Evolutionary conservation across 2,329 filamentous ascomycete species (phyloP).

Genomic region (Nigrospora oryzae): DNA sequence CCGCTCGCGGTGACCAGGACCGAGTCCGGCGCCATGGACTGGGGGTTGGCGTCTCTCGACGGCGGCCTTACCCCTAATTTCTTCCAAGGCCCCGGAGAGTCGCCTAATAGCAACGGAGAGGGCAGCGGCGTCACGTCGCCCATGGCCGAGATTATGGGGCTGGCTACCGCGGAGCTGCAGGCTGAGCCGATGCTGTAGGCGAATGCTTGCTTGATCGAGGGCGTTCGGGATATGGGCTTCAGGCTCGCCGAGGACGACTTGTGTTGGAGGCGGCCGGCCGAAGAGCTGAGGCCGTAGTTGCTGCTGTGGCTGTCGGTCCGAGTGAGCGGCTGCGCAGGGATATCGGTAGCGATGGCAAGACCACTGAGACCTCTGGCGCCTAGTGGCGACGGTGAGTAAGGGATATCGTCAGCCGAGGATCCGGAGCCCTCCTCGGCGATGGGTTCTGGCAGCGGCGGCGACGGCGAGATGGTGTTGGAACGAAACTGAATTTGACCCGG

Average conservation of each 20-base stretch:
- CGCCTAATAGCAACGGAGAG: slow-evolving; percentile 59
- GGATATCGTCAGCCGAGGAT: slow-evolving; percentile 7
- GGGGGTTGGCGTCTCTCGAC: slow-evolving; percentile 34
- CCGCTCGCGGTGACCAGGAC: slow-evolving; percentile 41
- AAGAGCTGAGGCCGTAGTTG: slow-evolving; percentile 22
- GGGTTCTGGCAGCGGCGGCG: slow-evolving; percentile 18
- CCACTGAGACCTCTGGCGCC: slow-evolving; percentile 7
- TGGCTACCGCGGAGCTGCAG: slow-evolving; percentile 61
- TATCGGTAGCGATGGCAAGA: slow-evolving; percentile 30
- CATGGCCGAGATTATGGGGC: slow-evolving; percentile 67
- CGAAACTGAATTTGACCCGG: slow-evolving; percentile 23
- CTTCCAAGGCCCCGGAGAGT: slow-evolving; percentile 61
- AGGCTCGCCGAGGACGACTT: slow-evolving; percentile 35
- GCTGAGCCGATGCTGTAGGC: slow-evolving; percentile 44
- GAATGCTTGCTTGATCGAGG: slow-evolving; percentile 51
- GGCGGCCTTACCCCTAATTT: slow-evolving; percentile 37
- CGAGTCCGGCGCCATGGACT: slow-evolving; percentile 31
- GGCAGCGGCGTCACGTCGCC: slow-evolving; percentile 72
- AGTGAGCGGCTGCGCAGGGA: slow-evolving; percentile 14
- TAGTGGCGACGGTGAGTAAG: slow-evolving; percentile 11
- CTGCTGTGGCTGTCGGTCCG: slow-evolving; percentile 28
- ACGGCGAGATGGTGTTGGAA: slow-evolving; percentile 29
- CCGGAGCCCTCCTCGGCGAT: slow-evolving; percentile 7
- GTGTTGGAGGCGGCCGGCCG: slow-evolving; percentile 24
- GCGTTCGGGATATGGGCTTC: slow-evolving; percentile 47